Evolutionary conservation across 2,329 filamentous ascomycete species (phyloP), one percentile per base, ranked within the genome.

Genomic region (Grosmannia penicillata): DNA sequence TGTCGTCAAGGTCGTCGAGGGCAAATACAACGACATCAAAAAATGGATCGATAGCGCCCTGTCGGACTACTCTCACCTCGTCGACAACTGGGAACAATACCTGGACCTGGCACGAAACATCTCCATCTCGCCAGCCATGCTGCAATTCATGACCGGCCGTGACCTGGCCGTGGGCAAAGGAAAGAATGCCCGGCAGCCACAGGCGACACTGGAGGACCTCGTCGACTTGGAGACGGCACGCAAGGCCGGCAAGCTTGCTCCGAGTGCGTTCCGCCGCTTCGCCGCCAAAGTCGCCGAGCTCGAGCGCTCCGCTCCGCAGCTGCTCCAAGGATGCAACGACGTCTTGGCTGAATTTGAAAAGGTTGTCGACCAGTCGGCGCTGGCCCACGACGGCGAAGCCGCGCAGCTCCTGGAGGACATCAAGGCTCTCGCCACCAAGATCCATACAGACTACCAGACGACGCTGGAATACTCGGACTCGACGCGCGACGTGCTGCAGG

Each of bases 391-490:
- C 30, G 68, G 74, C 35, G 82, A 87, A 46, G 69, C 80, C 6
- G 58, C 63, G 18, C 75, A 80, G 44, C 63, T 94, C 7, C 65
- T 91, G 36, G 72, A 85, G 44, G 91, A 96, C 54, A 85, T 96
- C 31, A 79, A 89, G 53, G 80, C 83, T 0, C 68, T 96, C 39
- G 78, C 78, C 37, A 85, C 77, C 50, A 95, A 95, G 58, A 82
- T 98, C 36, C 76, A 78, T 34, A 82, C 79, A 6, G 91, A 96
- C 56, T 83, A 85, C 52, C 79, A 86, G 48, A 78, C 83, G 47
- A 75, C 85, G 10, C 63, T 85, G 32, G 68, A 71, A 6, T 78
- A 86, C 45, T 64, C 74, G 1, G 73, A 74, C 45, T 77, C 77
- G 29, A 63, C 77, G 48, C 62, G 65, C 27, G 74, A 75, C 45